A percentile compares a stretch with the other conserved stretches of the same genome.
Evolutionary conservation across 441 rosid genomes (phyloP).

Genomic region (Syzygium syzygioides): DNA sequence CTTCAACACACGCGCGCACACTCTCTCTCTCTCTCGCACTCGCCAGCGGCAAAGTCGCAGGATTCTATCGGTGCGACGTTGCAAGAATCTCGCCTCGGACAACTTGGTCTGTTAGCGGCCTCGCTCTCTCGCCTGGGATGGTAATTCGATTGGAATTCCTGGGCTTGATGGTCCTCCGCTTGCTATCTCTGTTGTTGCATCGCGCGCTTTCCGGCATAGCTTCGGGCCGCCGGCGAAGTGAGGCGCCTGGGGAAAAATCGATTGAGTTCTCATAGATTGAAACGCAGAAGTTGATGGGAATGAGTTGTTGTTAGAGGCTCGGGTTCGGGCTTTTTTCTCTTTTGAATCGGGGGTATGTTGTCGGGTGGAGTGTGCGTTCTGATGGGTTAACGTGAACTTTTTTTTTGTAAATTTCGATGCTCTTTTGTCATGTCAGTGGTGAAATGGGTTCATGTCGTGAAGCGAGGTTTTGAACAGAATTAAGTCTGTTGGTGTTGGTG

Average conservation of each 20-base stretch:
- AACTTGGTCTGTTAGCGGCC: not conserved
- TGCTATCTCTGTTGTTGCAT: not conserved
- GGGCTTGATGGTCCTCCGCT: not conserved
- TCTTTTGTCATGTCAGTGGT: not conserved
- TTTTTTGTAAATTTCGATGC: not conserved
- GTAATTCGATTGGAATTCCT: not conserved
- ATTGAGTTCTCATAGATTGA: not conserved
- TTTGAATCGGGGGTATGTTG: too few species aligned
- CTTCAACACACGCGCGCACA: too few species aligned
- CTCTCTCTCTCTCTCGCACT: too few species aligned
- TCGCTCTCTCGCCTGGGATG: too few species aligned
- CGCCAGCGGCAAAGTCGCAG: too few species aligned
- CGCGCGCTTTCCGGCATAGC: not conserved
- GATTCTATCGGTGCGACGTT: too few species aligned
- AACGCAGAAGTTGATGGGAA: not conserved
- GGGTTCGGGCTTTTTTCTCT: too few species aligned
- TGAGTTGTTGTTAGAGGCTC: not conserved
- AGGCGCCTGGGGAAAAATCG: not conserved
- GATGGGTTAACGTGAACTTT: not conserved
- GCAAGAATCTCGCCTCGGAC: not conserved
- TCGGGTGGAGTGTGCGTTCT: too few species aligned
- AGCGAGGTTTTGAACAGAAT: not conserved
- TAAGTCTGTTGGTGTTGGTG: accelerated
- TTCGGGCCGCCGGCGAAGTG: not conserved
- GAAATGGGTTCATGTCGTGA: not conserved